Base-by-base conservation (phyloP, 2,329 filamentous ascomycete genomes). In the Tricladium varicosporioides region DNA sequence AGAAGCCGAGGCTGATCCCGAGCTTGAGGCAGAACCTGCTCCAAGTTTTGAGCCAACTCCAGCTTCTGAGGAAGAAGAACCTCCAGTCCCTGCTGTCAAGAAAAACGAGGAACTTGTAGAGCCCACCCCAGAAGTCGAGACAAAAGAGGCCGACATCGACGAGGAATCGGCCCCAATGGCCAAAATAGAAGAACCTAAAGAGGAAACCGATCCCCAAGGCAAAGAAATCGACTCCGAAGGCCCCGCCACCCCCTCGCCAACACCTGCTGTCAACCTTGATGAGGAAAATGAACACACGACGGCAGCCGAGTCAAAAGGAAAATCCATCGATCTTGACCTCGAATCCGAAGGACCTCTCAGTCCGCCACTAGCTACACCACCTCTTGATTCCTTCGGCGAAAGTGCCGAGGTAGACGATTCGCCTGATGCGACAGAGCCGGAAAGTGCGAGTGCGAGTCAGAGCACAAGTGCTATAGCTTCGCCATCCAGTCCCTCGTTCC, bases 391-490 rank as follows among this genome's bases (percentile, higher is more conserved):
- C 1, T 5, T 18, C 22, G 32, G 40, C 5, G 36, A 19, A 2
- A 13, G 14, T 43, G 18, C 54, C 9, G n/a, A 18, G 13, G 22
- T 27, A 27, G 36, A 52, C n/a, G 16, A 22, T 10, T 47, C 54
- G 13, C 54, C 40, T 15, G 19, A 27, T 48, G 54, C 32, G 14
- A 31, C 22, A 7, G 50, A 49, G 19, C n/a, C 46, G 13, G 51
- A 58, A 19, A 33, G 52, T n/a, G 53, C 44, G 7, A n/a, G 31
- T 45, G 53, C 46, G 5, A 40, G 45, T 19, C 22, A 40, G n/a
- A 56, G 53, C 3, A 56, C 54, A 2, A 48, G 42, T 31, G 54
- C 54, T 14, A 45, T 51, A 13, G 55, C 51, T 27, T 55, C 58
- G 1, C 54, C 59, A 11, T 46, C 45, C 33, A 53, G 56, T 2